A percentile compares a stretch with the other conserved stretches of the same genome.
Evolutionary conservation across 805 yeast species (phyloP).

Genomic region (Wickerhamiella shivajii): DNA sequence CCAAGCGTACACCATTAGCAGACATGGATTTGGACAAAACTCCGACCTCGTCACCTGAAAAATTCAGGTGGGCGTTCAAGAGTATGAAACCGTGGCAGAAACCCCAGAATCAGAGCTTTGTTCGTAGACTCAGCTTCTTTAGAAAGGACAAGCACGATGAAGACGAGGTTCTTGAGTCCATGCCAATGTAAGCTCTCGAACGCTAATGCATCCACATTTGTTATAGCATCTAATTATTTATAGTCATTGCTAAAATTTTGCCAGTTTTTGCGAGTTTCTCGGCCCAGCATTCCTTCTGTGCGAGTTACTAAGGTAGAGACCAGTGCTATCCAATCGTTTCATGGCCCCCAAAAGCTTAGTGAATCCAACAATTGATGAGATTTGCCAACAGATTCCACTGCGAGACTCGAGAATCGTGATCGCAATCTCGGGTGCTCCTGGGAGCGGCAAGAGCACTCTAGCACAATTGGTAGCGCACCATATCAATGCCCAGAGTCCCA

Average conservation of each 20-base stretch:
- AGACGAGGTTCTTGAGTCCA: no score
- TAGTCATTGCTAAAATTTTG: no score
- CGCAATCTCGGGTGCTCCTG: conserved; percentile 64
- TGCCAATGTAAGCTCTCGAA: no score
- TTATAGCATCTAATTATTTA: no score
- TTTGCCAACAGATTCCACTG: no score
- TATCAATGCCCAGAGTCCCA: conserved; percentile 23
- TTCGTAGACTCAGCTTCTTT: conserved; percentile 9
- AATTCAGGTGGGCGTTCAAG: conserved; percentile 5
- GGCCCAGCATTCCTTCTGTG: no score
- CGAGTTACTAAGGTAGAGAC: no score
- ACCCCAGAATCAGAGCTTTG: conserved; percentile 6
- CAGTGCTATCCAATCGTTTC: no score
- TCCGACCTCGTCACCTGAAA: conserved; percentile 6
- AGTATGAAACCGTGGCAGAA: conserved; percentile 1
- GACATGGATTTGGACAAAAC: background rate
- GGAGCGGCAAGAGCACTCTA: conserved; percentile 69
- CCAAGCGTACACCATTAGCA: background rate
- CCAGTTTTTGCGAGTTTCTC: no score
- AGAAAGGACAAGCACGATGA: conserved; percentile 6
- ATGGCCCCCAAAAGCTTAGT: background rate
- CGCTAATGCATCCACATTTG: no score
- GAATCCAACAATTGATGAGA: background rate
- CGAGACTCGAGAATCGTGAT: conserved; percentile 34
- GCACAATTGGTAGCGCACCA: conserved; percentile 33